phyloP scores from a whole-genome alignment of 176 grass and related monocot species.

The Paspalum notatum region DNA sequence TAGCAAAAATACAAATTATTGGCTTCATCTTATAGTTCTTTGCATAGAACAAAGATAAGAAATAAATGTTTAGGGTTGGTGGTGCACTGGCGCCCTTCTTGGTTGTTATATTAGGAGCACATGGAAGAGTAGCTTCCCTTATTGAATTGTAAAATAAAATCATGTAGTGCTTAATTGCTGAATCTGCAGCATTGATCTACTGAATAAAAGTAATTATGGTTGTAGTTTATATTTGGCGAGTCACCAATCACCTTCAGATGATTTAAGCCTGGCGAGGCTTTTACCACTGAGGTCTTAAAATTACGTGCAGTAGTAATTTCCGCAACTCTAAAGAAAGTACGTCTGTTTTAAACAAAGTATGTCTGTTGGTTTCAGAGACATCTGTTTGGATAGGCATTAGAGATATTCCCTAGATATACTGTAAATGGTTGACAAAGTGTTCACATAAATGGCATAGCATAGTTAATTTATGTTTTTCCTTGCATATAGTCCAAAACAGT shows the following conservation, averaged over 20 bases:
- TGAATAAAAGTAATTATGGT: not conserved
- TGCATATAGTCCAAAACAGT: not conserved
- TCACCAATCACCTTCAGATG: not conserved
- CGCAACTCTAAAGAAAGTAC: not conserved
- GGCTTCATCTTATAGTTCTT: not conserved
- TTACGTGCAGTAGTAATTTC: not conserved
- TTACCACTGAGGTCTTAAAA: conserved; percentile 4
- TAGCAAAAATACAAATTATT: not conserved
- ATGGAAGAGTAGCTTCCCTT: conserved; percentile 9
- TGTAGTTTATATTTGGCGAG: not conserved
- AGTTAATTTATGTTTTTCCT: conserved; percentile 6
- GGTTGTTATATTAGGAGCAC: conserved; percentile 13
- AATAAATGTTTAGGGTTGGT: conserved; percentile 24
- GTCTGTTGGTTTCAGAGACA: conserved; percentile 4
- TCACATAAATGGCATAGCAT: not conserved
- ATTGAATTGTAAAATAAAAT: conserved; percentile 18
- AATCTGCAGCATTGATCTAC: not conserved
- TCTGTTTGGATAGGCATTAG: not conserved
- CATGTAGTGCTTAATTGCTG: not conserved
- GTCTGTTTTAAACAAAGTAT: conserved; percentile 6
- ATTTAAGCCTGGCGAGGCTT: conserved; percentile 15
- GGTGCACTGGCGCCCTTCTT: not conserved
- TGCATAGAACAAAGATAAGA: conserved; percentile 3
- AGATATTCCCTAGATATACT: conserved; percentile 26
- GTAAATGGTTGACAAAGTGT: conserved; percentile 4